Evolutionary conservation across 2,329 filamentous ascomycete genomes (phyloP).

Genomic region (Colletotrichum phormii): DNA sequence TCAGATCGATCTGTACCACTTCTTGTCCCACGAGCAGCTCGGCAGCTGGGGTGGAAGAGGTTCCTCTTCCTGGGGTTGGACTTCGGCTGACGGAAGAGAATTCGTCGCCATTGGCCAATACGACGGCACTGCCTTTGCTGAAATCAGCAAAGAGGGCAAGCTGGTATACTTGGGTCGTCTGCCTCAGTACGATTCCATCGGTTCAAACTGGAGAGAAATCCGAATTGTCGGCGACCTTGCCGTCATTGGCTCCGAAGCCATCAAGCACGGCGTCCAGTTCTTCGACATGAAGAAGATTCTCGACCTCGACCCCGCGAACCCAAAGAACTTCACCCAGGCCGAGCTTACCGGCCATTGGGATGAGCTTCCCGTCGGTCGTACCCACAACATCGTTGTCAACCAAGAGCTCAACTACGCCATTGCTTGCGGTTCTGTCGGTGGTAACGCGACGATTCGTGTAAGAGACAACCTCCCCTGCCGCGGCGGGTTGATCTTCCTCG

Average conservation of each 20-base stretch:
- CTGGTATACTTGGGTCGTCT: slow-evolving; percentile 65
- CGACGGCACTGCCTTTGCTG: slow-evolving; percentile 66
- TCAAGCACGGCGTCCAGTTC: slow-evolving; percentile 68
- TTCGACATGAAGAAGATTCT: slow-evolving; percentile 72
- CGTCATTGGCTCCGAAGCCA: slow-evolving; percentile 55
- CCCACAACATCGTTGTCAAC: slow-evolving; percentile 63
- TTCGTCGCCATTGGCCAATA: slow-evolving; percentile 66
- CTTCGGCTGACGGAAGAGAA: slow-evolving; percentile 62
- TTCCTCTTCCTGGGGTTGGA: slow-evolving; percentile 65
- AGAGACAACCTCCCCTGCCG: slow-evolving; percentile 50
- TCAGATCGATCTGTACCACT: slow-evolving; percentile 50
- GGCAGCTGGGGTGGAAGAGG: slow-evolving; percentile 48
- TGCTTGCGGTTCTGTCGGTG: slow-evolving; percentile 53
- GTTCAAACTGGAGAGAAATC: slow-evolving; percentile 65
- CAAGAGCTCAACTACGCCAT: slow-evolving; percentile 58
- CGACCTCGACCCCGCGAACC: slow-evolving; percentile 54
- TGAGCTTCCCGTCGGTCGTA: slow-evolving; percentile 50
- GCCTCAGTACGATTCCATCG: slow-evolving; percentile 57
- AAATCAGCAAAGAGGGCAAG: slow-evolving; percentile 62
- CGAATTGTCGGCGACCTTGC: slow-evolving; percentile 51
- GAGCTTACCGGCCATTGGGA: slow-evolving; percentile 56
- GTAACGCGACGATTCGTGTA: slow-evolving; percentile 42
- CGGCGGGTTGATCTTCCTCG: slow-evolving; percentile 69
- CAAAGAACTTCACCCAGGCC: slow-evolving; percentile 55
- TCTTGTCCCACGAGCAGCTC: slow-evolving; percentile 49